phyloP scores from a whole-genome alignment of 495 filamentous ascomycete species.

The Neurospora sp. region DNA sequence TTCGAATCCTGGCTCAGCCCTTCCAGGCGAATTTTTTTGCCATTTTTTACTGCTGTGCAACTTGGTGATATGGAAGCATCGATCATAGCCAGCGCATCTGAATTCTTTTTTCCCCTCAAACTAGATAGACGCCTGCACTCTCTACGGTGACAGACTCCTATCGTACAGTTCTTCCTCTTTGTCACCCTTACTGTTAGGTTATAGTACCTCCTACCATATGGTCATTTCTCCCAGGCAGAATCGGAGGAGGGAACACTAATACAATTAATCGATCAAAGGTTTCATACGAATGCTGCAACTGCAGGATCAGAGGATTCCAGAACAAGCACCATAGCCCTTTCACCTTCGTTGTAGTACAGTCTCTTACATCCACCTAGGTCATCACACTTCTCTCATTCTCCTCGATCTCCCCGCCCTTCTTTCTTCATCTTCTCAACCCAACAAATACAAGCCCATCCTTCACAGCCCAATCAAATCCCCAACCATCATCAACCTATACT shows the following conservation, averaged over 20 bases:
- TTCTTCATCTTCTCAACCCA: neutral
- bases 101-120: neutral
- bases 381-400: neutral
- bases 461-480: constrained; percentile 46
- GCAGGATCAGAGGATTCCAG: neutral
- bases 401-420: neutral
- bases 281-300: neutral
- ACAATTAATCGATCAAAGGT: neutral
- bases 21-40: neutral
- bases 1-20: neutral
- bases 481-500: constrained; percentile 58
- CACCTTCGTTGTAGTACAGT: neutral
- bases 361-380: neutral
- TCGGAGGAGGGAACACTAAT: neutral
- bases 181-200: neutral
- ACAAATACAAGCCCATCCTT: neutral
- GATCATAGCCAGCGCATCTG: neutral
- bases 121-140: neutral
- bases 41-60: neutral
- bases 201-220: neutral
- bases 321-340: neutral
- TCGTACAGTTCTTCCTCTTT: neutral
- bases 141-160: neutral
- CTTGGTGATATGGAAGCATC: neutral
- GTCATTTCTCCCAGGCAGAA: neutral